Base-by-base conservation (phyloP, 1,284 basidiomycete genomes). In the Golubevia pallescens region DNA sequence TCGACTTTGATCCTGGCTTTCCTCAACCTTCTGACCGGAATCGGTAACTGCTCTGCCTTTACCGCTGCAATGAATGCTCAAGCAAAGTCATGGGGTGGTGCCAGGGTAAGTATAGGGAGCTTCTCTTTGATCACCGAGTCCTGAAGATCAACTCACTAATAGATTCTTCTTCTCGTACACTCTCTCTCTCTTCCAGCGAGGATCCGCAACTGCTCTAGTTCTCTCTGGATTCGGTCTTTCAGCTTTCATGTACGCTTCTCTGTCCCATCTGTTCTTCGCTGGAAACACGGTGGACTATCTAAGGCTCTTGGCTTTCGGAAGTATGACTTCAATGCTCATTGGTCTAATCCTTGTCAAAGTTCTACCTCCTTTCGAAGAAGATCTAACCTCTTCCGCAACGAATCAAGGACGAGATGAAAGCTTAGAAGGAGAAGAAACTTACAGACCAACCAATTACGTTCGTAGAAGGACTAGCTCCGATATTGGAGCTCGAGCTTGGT, bases 221-320 rank as follows among this genome's bases (percentile, higher is more conserved):
- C 86, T 93, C 16, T 92, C 92, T 0, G 93, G 92, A n/a, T 93
- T 93, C 67, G 93, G 93, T 0, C 88, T 94, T 3, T 93, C 92
- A 6, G 93, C 93, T 0, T 93, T 93, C 86, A 87, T 91, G 66
- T 94, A 93, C 86, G 91, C 91, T 21, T 88, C 89, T 0, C 81
- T 93, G 19, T 90, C 91, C 0, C 90, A 92, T 64, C 71, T 87
- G 0, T 74, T 91, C 28, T 93, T 90, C 70, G 90, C 91, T 0
- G 92, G 91, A 0, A 88, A 93, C 73, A 92, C 91, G 0, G 90
- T 89, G 2, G 89, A 89, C 3, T 90, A 93, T 64, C 86, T 94
- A 2, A 86, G 90, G 0, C 80, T 92, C n/a, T 89, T 94, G 8
- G 89, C 91, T 0, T 77, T 91, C 1, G 93, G 93, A 1, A 92